Conservation (phyloP, 257 asterid genomes). For the Anisodus tanguticus region DNA sequence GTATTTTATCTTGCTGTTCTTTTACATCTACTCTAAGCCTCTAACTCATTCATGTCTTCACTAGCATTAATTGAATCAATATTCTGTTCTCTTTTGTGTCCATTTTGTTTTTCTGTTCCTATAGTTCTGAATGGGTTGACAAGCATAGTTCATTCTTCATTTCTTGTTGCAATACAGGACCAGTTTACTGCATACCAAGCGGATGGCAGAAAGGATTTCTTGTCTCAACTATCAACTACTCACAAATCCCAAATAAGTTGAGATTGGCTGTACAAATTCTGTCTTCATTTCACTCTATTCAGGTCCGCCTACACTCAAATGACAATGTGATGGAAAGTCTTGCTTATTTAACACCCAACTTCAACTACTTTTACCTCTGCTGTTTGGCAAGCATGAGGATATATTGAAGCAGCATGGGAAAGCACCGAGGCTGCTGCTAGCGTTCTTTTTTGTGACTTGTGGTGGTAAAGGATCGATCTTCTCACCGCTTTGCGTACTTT, state of each 20-base stretch:
- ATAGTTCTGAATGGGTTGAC: neutral
- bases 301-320: neutral
- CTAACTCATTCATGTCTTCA: neutral
- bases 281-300: neutral
- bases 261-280: neutral
- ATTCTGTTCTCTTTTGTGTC: neutral
- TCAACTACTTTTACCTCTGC: neutral
- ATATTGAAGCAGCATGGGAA: neutral
- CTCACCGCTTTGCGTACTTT: neutral
- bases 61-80: neutral
- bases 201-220: conserved; percentile 9
- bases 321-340: neutral
- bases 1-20: neutral
- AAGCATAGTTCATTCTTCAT: neutral
- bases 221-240: neutral
- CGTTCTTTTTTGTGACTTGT: neutral
- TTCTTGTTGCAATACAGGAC: neutral
- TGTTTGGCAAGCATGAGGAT: neutral
- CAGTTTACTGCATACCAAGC: neutral
- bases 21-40: neutral
- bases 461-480: neutral
- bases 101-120: no score
- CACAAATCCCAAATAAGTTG: conserved; percentile 16
- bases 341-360: neutral
- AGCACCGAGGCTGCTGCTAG: neutral